Percentiles rank a stretch among this genome's conserved stretches.
Conservation (phyloP, 1,284 basidiomycete species). For the Ustilago loliicola region DNA sequence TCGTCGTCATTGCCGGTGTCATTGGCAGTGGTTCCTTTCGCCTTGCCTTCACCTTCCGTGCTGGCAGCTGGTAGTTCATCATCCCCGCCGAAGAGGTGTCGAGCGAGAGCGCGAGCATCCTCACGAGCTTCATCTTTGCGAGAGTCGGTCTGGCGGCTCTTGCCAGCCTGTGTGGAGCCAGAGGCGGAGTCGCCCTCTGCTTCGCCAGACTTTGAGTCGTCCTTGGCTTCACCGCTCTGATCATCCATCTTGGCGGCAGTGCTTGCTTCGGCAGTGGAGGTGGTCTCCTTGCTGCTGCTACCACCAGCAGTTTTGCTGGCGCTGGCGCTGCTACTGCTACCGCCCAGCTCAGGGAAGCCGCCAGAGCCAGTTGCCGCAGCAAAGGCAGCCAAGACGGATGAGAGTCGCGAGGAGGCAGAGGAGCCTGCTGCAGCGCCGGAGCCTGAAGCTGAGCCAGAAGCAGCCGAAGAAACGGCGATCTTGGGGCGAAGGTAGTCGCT, state of each 20-base stretch:
- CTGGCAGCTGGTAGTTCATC: slow-evolving; percentile 17
- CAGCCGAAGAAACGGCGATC: slow-evolving; percentile 42
- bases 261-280: slow-evolving; percentile 57
- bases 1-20: slow-evolving; percentile 18
- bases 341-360: slow-evolving; percentile 34
- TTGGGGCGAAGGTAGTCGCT: slow-evolving; percentile 68
- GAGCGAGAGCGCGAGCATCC: slow-evolving; percentile 40
- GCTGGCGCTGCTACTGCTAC: slow-evolving; percentile 8
- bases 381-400: slow-evolving; percentile 90
- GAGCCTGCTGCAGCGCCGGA: slow-evolving; percentile 25
- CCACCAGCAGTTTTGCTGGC: slow-evolving; percentile 6
- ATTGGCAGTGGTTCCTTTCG: slow-evolving; percentile 13
- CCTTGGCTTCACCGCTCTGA: slow-evolving; percentile 6
- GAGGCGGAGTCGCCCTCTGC: slow-evolving; percentile 11
- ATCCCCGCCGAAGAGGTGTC: slow-evolving; percentile 39
- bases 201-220: slow-evolving; percentile 15
- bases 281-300: slow-evolving; percentile 77
- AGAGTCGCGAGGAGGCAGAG: slow-evolving; percentile 76
- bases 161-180: slow-evolving; percentile 14
- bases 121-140: slow-evolving; percentile 29
- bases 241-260: slow-evolving; percentile 9
- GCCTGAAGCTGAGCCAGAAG: slow-evolving; percentile 77
- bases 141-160: not conserved
- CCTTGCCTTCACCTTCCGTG: slow-evolving; percentile 28
- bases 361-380: slow-evolving; percentile 75